Conservation (phyloP, 495 filamentous ascomycete species). For the Hamigera avellanea region DNA sequence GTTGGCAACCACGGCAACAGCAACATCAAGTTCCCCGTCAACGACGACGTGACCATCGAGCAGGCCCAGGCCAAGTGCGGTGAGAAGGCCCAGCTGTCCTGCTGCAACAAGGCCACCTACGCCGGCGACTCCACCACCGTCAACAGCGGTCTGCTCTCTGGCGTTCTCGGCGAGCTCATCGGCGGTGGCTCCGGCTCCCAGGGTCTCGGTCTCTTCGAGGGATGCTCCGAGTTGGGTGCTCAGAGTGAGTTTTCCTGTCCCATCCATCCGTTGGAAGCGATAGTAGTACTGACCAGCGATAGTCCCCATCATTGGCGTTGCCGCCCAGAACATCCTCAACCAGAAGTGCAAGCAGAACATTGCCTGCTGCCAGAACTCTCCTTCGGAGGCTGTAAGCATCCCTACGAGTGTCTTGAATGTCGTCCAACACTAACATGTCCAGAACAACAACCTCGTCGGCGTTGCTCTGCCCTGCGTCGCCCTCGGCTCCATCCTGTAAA, state of each 20-base stretch:
- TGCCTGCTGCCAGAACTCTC: slow-evolving; percentile 38
- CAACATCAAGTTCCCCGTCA: slow-evolving; percentile 22
- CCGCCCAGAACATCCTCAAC: slow-evolving; percentile 32
- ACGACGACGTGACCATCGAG: slow-evolving; percentile 31
- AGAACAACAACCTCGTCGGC: slow-evolving; percentile 28
- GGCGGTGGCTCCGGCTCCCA: slow-evolving; percentile 22
- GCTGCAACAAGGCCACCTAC: slow-evolving; percentile 35
- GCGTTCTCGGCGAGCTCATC: slow-evolving; percentile 19
- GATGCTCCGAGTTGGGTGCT: slow-evolving; percentile 30
- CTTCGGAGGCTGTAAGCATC: slow-evolving; percentile 23
- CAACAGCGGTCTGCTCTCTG: slow-evolving; percentile 15
- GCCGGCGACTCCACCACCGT: slow-evolving; percentile 31
- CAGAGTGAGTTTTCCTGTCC: slow-evolving; percentile 8
- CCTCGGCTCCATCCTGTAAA: slow-evolving; percentile 32
- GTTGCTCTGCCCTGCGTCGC: slow-evolving; percentile 38
- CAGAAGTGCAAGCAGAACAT: slow-evolving; percentile 43
- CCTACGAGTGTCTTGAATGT: background rate
- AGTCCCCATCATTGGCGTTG: slow-evolving; percentile 14
- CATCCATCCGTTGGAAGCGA: background rate
- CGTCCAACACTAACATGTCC: slow-evolving; percentile 6
- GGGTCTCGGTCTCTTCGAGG: slow-evolving; percentile 23
- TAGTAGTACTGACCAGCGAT: background rate
- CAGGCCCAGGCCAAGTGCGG: slow-evolving; percentile 38
- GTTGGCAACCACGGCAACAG: slow-evolving; percentile 2
- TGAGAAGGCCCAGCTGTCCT: slow-evolving; percentile 36